phyloP scores from a whole-genome alignment of 352 stramenopile genomes.

The Elongisporangium prolatum region DNA sequence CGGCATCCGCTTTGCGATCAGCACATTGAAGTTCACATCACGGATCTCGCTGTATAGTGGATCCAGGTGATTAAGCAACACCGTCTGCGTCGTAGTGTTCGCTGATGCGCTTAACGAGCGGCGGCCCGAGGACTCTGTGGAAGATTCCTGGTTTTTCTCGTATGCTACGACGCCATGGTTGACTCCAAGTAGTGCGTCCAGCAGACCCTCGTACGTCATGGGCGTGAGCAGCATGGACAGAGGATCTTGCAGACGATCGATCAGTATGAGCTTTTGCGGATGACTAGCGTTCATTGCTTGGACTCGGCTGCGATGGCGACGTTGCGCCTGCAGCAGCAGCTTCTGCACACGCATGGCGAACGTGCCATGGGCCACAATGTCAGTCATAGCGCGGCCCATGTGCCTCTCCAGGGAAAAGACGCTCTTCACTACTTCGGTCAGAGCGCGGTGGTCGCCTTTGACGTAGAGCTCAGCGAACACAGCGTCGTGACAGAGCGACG shows the following conservation, averaged over 20 bases:
- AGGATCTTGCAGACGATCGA: slow-evolving; percentile 77
- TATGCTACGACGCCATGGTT: slow-evolving; percentile 72
- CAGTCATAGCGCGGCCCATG: slow-evolving; percentile 21
- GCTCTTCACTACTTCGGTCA: slow-evolving; percentile 66
- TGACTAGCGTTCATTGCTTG: not conserved
- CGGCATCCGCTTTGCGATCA: slow-evolving; percentile 45
- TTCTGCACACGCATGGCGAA: slow-evolving; percentile 52
- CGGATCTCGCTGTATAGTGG: slow-evolving; percentile 67
- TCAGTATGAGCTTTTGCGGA: slow-evolving; percentile 47
- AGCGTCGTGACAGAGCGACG: slow-evolving; percentile 54
- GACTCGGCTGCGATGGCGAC: slow-evolving; percentile 15
- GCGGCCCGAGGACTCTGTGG: not conserved
- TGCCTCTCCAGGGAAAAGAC: slow-evolving; percentile 52
- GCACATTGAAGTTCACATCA: slow-evolving; percentile 76
- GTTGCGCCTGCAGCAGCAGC: slow-evolving; percentile 56
- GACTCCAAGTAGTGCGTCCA: slow-evolving; percentile 67
- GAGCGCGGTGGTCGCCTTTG: slow-evolving; percentile 41
- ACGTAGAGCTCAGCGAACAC: slow-evolving; percentile 74
- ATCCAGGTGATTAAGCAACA: slow-evolving; percentile 67
- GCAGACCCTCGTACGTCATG: slow-evolving; percentile 80
- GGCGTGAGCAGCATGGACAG: slow-evolving; percentile 78
- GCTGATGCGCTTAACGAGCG: slow-evolving; percentile 5
- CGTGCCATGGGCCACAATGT: slow-evolving; percentile 45
- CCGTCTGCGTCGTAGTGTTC: slow-evolving; percentile 29
- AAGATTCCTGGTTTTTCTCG: slow-evolving; percentile 26